Percentiles rank a stretch among this genome's conserved stretches.
These are phyloP conservation scores for Zostera marina DNA, from an alignment of 116 monocot species.

Conservation along the genomic window DNA sequence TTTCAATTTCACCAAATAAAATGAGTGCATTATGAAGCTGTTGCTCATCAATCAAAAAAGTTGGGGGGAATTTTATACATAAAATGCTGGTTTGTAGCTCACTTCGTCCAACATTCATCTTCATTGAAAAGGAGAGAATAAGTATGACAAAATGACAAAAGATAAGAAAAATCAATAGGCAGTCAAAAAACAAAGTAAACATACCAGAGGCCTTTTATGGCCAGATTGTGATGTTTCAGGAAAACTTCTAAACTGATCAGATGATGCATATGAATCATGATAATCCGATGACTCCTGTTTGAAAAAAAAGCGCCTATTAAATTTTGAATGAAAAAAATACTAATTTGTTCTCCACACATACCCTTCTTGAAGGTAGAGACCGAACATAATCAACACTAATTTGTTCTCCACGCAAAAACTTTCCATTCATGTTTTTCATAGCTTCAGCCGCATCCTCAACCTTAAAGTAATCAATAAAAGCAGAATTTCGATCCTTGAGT, in stretches of 20 bases:
- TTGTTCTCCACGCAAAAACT: conserved; percentile 45
- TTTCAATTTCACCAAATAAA: conserved; percentile 84
- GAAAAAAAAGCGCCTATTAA: neutral
- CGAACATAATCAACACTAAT: conserved; percentile 81
- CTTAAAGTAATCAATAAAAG: conserved; percentile 49
- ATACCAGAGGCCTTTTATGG: conserved; percentile 15
- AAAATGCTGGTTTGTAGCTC: conserved; percentile 60
- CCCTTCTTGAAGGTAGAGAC: conserved; percentile 37
- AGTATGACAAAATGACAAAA: neutral
- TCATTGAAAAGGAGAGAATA: neutral
- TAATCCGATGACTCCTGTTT: conserved; percentile 44
- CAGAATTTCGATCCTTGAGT: conserved; percentile 50
- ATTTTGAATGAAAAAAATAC: neutral
- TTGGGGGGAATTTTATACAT: conserved; percentile 64
- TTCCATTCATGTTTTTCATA: conserved; percentile 66
- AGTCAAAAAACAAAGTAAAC: neutral
- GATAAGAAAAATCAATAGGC: no score
- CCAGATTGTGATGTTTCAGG: conserved; percentile 25
- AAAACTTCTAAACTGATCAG: conserved; percentile 17
- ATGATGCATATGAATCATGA: conserved; percentile 22
- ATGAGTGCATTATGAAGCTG: conserved; percentile 90
- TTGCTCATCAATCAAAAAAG: conserved; percentile 56
- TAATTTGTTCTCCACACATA: no score
- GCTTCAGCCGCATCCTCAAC: conserved; percentile 79
- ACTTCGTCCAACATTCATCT: conserved; percentile 8